A percentile compares a stretch with the other conserved stretches of the same genome.
Evolutionary conservation across 371 early-diverging fungal genomes (phyloP).

Genomic region (Neoconidiobolus thromboides): DNA sequence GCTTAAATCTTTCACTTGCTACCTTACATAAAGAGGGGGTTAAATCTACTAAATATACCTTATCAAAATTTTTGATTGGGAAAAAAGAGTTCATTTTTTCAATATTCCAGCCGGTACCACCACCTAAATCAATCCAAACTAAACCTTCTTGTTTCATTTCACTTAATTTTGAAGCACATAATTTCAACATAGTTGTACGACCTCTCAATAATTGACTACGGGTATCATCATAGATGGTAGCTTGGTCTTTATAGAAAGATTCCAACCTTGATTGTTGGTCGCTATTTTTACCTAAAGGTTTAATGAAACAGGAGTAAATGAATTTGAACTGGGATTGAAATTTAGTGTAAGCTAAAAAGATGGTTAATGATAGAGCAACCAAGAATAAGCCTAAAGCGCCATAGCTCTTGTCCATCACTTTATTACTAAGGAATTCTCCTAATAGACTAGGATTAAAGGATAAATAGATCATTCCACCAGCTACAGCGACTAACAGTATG

Average conservation of each 20-base stretch:
- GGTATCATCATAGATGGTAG: conserved; percentile 41
- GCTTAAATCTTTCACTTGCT: conserved; percentile 50
- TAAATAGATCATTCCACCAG: background rate
- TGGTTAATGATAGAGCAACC: background rate
- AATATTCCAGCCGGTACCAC: conserved; percentile 76
- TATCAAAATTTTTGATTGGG: conserved; percentile 52
- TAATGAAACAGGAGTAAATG: conserved; percentile 55
- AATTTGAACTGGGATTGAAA: conserved; percentile 26
- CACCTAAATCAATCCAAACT: conserved; percentile 68
- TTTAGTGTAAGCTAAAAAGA: background rate
- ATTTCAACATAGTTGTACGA: conserved; percentile 53
- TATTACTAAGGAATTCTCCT: background rate
- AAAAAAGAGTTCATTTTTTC: conserved; percentile 58
- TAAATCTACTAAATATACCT: conserved; percentile 64
- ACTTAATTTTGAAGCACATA: conserved; percentile 56
- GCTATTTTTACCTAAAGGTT: conserved; percentile 38
- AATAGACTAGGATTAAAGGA: background rate
- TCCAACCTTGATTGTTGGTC: conserved; percentile 46
- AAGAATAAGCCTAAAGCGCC: background rate
- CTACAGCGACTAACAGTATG: background rate
- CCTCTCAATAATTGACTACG: conserved; percentile 49
- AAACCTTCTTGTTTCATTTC: conserved; percentile 11
- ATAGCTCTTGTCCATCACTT: background rate
- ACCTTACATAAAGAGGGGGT: conserved; percentile 63
- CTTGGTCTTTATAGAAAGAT: conserved; percentile 55